Evolutionary conservation across 768 basidiomycete genomes (phyloP).

Genomic region (Atractiella rhizophila): DNA sequence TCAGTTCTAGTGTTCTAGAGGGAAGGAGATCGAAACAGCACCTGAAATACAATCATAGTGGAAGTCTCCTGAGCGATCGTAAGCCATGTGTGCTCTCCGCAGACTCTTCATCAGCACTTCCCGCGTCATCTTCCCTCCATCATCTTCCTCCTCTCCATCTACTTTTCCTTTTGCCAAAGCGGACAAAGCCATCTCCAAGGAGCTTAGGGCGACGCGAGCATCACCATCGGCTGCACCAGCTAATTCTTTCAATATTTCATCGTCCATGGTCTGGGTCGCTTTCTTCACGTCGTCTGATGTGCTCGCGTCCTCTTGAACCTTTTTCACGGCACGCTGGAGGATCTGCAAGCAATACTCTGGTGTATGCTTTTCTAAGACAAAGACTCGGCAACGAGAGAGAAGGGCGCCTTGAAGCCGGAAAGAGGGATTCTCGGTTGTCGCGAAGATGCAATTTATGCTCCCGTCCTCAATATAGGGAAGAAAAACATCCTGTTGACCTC

Average conservation of each 20-base stretch:
- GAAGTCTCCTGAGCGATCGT: slow-evolving; percentile 43
- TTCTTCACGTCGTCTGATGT: not conserved
- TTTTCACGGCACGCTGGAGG: slow-evolving; percentile 29
- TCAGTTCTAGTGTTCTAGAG: not conserved
- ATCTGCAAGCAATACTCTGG: slow-evolving; percentile 37
- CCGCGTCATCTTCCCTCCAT: slow-evolving; percentile 17
- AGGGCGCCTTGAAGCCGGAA: slow-evolving; percentile 25
- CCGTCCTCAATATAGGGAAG: slow-evolving; percentile 59
- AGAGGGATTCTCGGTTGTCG: slow-evolving; percentile 72
- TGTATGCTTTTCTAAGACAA: slow-evolving; percentile 42
- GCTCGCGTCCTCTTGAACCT: not conserved
- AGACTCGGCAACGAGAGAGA: slow-evolving; percentile 31
- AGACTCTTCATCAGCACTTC: slow-evolving; percentile 36
- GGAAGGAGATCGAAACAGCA: not conserved
- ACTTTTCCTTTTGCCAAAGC: too few species aligned
- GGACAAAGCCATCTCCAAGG: slow-evolving; percentile 42
- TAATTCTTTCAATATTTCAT: slow-evolving; percentile 6
- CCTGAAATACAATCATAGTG: slow-evolving; percentile 15
- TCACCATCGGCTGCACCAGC: slow-evolving; percentile 17
- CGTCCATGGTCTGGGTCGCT: too few species aligned
- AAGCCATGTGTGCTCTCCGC: slow-evolving; percentile 32
- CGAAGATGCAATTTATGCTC: slow-evolving; percentile 35
- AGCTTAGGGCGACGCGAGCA: slow-evolving; percentile 36
- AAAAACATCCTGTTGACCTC: slow-evolving; percentile 37
- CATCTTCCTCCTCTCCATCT: too few species aligned